These are phyloP conservation scores for Strobilomyces dryophilus DNA, from an alignment of 768 basidiomycete species.

Conservation along the genomic window DNA sequence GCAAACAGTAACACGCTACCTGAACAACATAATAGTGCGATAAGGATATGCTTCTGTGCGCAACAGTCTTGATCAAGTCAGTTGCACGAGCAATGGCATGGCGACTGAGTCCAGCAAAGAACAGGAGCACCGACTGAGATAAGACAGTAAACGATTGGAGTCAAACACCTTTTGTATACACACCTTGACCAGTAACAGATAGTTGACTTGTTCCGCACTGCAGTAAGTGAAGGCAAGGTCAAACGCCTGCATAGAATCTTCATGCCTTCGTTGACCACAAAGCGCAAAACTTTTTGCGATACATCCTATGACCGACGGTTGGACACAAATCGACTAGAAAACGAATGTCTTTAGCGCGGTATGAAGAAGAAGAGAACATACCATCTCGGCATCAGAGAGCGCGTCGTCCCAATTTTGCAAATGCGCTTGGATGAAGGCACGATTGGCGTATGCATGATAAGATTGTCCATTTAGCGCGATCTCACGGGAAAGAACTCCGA, in stretches of 20 bases:
- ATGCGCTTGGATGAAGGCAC: conserved; percentile 11
- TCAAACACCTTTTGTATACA: background rate
- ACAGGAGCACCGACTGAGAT: conserved; percentile 10
- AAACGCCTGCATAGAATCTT: conserved; percentile 16
- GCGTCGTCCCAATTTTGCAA: conserved; percentile 2
- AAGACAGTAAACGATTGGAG: background rate
- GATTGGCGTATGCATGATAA: conserved; percentile 4
- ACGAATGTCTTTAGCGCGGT: background rate
- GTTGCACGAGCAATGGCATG: conserved; percentile 4
- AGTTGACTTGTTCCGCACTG: background rate
- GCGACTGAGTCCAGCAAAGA: conserved; percentile 1
- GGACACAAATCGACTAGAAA: conserved; percentile 9
- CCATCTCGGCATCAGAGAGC: conserved; percentile 12
- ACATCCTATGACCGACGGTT: conserved; percentile 11
- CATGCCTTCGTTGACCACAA: conserved; percentile 7
- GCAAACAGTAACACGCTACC: background rate
- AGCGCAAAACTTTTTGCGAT: conserved; percentile 15
- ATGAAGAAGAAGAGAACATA: background rate
- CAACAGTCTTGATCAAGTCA: conserved; percentile 3
- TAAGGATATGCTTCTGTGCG: background rate
- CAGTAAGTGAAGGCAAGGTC: conserved; percentile 12
- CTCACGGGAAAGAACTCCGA: conserved; percentile 8
- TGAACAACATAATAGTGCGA: conserved; percentile 2
- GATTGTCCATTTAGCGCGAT: conserved; percentile 4
- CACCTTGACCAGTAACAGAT: conserved; percentile 18